Base-by-base conservation (phyloP, 305 asterid genomes). In the Nicotiana rustica region DNA sequence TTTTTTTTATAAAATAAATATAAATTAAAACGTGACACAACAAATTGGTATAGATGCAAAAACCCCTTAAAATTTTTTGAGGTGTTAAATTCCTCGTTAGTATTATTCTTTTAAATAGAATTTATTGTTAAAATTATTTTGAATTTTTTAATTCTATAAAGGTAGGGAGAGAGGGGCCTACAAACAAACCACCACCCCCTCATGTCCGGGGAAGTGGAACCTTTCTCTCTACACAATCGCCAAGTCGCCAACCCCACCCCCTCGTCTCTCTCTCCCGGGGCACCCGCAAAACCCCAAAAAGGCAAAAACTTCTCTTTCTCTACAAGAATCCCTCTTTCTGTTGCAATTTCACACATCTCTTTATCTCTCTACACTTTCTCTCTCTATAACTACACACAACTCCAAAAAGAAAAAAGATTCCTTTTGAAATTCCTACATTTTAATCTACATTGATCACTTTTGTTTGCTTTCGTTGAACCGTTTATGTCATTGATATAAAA, bases 171-270 rank as follows among this genome's bases (percentile, higher is more conserved):
- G 56, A 38, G n/a, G 60, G 60, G 18, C 78, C 79, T 13, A 49
- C 64, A 13, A 13, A 73, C 79, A 49, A 49, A 49, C 64, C 19
- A 21, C 62, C 0, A 14, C 55, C 76, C 75, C 76, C 15, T 35
- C 55, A 35, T 36, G 55, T 36, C 55, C 76, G 52, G 76, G 76
- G 76, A 35, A 67, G 64, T 73, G 62, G 79, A 73, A 25, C 79
- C 21, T 73, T 49, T 25, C 79, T 73, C 62, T 6, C 31, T 4
- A n/a, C 36, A 70, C 44, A 73, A 49, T 49, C 57, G 57, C 57
- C 59, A 44, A 71, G 44, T 44, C 56, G 33, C 78, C 78, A 9
- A 57, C 62, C 62, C 62, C 62, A 57, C 21, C 8, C 17, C 17
- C 62, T 57, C 62, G 29, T 25, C 29, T 25, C 62, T 17, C 8